Conservation (phyloP, 1,284 basidiomycete genomes). For the Serendipita sp. region DNA sequence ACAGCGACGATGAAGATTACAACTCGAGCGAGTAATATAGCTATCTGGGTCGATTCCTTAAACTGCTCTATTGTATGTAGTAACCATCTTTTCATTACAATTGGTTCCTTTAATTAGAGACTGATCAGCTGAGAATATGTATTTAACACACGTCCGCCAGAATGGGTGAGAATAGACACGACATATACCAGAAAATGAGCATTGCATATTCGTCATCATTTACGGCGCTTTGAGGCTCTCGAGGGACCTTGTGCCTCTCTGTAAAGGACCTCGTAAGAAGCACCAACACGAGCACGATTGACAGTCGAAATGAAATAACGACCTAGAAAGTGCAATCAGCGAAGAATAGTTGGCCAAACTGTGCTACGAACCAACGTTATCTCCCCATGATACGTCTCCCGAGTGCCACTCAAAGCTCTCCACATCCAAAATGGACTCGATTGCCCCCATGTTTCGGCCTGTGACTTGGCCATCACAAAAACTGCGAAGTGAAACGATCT, state of each 20-base stretch:
- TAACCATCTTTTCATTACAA: not conserved
- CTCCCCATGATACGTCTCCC: not conserved
- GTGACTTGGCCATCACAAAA: conserved; percentile 1
- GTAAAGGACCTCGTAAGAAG: not conserved
- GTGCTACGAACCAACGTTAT: not conserved
- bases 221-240: not conserved
- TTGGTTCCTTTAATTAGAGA: not conserved
- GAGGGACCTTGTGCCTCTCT: not conserved
- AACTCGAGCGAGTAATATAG: not conserved
- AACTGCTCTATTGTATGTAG: not conserved
- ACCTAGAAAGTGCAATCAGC: not conserved
- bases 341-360: not conserved
- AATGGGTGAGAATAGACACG: not conserved
- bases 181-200: not conserved
- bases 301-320: conserved; percentile 2
- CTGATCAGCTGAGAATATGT: no score
- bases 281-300: not conserved
- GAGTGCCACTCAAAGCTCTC: not conserved
- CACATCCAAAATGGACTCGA: not conserved
- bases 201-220: not conserved
- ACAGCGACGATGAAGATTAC: conserved; percentile 1
- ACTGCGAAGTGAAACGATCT: conserved; percentile 46
- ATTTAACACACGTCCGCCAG: no score
- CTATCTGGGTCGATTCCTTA: not conserved
- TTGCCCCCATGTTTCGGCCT: not conserved